These are phyloP conservation scores for Salvia rosmarinus DNA, from an alignment of 257 asterid genomes.

Conservation along the genomic window DNA sequence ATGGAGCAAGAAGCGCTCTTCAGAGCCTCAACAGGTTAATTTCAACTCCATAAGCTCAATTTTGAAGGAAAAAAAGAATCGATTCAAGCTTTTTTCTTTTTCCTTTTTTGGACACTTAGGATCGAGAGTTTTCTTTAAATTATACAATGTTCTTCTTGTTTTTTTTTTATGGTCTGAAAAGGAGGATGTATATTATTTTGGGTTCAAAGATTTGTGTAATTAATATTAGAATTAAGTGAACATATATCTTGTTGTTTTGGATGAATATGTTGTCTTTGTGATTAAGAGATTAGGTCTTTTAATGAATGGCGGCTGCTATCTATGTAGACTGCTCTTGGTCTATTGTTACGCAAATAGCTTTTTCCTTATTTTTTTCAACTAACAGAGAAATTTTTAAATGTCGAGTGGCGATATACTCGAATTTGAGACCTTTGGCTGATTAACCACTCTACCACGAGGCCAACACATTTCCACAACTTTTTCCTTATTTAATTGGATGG, in stretches of 20 bases:
- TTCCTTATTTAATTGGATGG: background rate
- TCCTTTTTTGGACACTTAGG: background rate
- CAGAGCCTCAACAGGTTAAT: slow-evolving; percentile 73
- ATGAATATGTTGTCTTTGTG: background rate
- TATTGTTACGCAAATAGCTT: background rate
- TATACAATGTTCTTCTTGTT: no score
- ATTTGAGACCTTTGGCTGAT: no score
- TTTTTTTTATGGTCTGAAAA: no score
- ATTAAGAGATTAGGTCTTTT: slow-evolving; percentile 12
- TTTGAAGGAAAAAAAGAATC: background rate
- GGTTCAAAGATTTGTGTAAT: no score
- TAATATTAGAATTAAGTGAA: slow-evolving; percentile 10
- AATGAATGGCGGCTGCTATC: background rate
- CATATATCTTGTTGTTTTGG: background rate
- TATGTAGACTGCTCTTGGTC: slow-evolving; percentile 17
- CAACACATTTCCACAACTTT: no score
- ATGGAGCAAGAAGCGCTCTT: slow-evolving; percentile 52
- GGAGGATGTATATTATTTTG: no score
- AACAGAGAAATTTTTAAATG: no score
- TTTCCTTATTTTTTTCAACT: no score
- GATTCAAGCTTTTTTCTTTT: no score
- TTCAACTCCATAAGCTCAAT: background rate
- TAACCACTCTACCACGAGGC: no score
- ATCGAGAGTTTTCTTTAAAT: background rate
- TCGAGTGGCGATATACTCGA: no score